phyloP scores from a whole-genome alignment of 257 asterid species.

The Fraxinus quadrangulata region DNA sequence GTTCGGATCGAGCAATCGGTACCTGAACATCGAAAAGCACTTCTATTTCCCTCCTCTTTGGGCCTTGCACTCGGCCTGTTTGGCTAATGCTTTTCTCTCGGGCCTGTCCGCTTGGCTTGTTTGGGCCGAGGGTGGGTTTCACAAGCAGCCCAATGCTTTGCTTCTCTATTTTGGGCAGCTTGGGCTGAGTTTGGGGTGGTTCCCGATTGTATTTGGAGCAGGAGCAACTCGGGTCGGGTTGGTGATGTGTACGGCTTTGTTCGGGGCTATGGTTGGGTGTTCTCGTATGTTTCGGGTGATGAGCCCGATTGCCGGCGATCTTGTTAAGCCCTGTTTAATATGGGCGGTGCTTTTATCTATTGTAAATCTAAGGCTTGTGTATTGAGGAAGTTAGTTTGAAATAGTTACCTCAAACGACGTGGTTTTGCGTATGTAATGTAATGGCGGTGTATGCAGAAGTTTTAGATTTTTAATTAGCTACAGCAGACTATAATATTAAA shows the following conservation, averaged over 20 bases:
- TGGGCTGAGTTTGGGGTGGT: conserved; percentile 63
- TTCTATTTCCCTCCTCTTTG: conserved; percentile 79
- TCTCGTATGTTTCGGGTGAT: conserved; percentile 43
- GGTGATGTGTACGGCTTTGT: conserved; percentile 55
- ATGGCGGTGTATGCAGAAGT: background rate
- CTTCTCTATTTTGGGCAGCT: conserved; percentile 58
- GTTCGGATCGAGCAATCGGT: conserved; percentile 64
- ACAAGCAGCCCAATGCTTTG: conserved; percentile 59
- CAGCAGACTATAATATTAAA: background rate
- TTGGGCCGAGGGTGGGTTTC: conserved; percentile 96
- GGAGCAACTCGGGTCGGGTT: conserved; percentile 64
- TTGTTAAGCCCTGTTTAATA: conserved; percentile 66
- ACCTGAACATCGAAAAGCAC: conserved; percentile 61
- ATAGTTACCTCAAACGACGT: background rate
- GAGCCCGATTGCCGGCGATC: conserved; percentile 80
- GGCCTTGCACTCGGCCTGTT: conserved; percentile 75
- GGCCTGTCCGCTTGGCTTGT: conserved; percentile 92
- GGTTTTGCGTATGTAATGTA: background rate
- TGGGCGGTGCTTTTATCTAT: conserved; percentile 61
- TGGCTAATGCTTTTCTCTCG: conserved; percentile 54
- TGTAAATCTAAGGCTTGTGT: conserved; percentile 62
- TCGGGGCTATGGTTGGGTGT: conserved; percentile 66
- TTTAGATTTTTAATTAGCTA: background rate
- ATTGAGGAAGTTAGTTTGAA: background rate
- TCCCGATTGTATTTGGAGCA: conserved; percentile 71